A percentile compares a stretch with the other conserved stretches of the same genome.
These are phyloP conservation scores for Pichia sp. DNA, from an alignment of 1,139 yeast species.

Conservation along the genomic window DNA sequence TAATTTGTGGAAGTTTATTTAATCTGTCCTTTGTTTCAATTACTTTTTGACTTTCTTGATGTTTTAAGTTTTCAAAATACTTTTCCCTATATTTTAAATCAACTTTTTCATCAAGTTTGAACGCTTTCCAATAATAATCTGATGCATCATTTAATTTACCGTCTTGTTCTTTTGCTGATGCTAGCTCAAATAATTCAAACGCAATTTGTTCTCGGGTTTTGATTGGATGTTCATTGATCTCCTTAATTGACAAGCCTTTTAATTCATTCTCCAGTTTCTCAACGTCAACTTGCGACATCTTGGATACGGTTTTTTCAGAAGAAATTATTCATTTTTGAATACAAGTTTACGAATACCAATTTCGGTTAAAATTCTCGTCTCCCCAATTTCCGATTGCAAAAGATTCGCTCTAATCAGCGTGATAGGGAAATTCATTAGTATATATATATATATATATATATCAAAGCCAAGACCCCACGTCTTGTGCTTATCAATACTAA, in stretches of 20 bases:
- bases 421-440: too few species aligned
- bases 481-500: too few species aligned
- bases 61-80: constrained; percentile 4
- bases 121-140: constrained; percentile 63
- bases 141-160: constrained; percentile 83
- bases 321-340: not conserved
- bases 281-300: constrained; percentile 12
- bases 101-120: constrained; percentile 56
- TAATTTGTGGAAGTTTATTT: not conserved
- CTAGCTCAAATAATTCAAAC: constrained; percentile 58
- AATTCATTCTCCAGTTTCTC: constrained; percentile 21
- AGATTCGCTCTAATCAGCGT: too few species aligned
- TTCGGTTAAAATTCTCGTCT: not conserved
- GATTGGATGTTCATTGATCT: constrained; percentile 25
- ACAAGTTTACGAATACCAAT: not conserved
- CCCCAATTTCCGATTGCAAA: too few species aligned
- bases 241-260: constrained; percentile 19
- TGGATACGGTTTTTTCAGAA: not conserved
- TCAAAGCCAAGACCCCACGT: too few species aligned
- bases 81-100: constrained; percentile 58
- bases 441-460: too few species aligned
- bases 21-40: constrained; percentile 4
- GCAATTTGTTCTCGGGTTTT: constrained; percentile 37
- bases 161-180: constrained; percentile 61
- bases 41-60: constrained; percentile 1